Conservation (phyloP, 2,329 filamentous ascomycete genomes). For the Cadophora sp. region DNA sequence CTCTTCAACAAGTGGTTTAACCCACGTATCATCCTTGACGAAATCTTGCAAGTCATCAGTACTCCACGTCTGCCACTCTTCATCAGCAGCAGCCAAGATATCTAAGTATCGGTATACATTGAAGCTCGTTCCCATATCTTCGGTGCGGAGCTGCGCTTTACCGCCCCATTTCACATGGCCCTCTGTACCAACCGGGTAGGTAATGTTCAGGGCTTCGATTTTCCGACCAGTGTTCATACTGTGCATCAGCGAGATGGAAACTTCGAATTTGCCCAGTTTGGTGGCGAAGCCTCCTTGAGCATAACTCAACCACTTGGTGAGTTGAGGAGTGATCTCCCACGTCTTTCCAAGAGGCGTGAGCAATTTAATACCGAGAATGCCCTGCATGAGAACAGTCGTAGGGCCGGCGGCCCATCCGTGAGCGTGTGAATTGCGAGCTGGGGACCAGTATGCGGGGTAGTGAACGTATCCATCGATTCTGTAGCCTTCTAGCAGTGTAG, state of each 20-base stretch:
- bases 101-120: constrained; percentile 31
- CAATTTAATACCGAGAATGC: constrained; percentile 51
- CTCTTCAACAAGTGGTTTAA: constrained; percentile 34
- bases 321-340: constrained; percentile 51
- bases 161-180: constrained; percentile 42
- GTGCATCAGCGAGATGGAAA: constrained; percentile 35
- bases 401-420: constrained; percentile 58
- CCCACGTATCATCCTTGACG: constrained; percentile 34
- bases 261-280: constrained; percentile 46
- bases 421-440: constrained; percentile 52
- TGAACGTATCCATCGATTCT: constrained; percentile 48
- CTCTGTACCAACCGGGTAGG: constrained; percentile 38
- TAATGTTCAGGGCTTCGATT: constrained; percentile 39
- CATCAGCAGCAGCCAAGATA: constrained; percentile 10
- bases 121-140: constrained; percentile 27
- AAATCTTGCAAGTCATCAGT: constrained; percentile 25
- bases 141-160: constrained; percentile 27
- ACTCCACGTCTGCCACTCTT: constrained; percentile 28
- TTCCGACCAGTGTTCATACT: constrained; percentile 30
- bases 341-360: constrained; percentile 46
- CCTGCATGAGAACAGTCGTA: constrained; percentile 53
- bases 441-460: constrained; percentile 43
- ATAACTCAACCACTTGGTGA: constrained; percentile 46
- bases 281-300: constrained; percentile 49
- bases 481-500: constrained; percentile 48